Conservation (phyloP, 2,329 filamentous ascomycete genomes). For the Cladophialophora carrionii region DNA sequence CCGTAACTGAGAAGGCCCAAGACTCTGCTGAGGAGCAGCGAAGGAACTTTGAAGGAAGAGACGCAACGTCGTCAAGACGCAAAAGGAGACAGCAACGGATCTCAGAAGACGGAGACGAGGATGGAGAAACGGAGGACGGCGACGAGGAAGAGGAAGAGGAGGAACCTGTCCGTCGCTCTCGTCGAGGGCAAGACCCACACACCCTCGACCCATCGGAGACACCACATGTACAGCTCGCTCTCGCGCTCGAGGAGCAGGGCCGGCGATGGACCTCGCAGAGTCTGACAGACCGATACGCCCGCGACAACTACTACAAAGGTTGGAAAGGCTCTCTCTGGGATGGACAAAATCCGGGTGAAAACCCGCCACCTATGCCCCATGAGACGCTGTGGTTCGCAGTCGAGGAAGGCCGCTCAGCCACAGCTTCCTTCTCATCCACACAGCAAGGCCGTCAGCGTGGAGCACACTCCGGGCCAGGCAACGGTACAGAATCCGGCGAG, state of each 20-base stretch:
- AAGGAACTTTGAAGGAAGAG: constrained; percentile 43
- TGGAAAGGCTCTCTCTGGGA: constrained; percentile 68
- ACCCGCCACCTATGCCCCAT: constrained; percentile 58
- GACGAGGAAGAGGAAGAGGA: constrained; percentile 47
- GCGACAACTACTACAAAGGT: constrained; percentile 62
- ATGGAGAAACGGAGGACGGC: constrained; percentile 41
- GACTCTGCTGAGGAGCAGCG: constrained; percentile 34
- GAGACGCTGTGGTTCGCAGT: constrained; percentile 65
- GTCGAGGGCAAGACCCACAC: constrained; percentile 33
- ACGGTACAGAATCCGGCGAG: constrained; percentile 38
- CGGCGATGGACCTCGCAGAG: constrained; percentile 37
- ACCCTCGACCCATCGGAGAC: constrained; percentile 29
- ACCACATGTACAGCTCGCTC: constrained; percentile 29
- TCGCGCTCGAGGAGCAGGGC: constrained; percentile 40
- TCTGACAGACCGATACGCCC: constrained; percentile 55
- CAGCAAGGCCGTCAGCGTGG: constrained; percentile 26
- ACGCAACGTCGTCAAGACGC: constrained; percentile 41
- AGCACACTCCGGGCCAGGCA: not conserved
- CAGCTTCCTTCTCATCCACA: constrained; percentile 34
- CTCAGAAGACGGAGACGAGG: not conserved
- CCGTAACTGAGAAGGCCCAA: constrained; percentile 48
- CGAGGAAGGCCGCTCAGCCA: constrained; percentile 45
- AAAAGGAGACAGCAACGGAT: constrained; percentile 35
- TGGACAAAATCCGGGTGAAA: constrained; percentile 58
- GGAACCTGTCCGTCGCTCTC: constrained; percentile 35